phyloP scores from a whole-genome alignment of 2,329 filamentous ascomycete genomes.

The Penicillium capsulatum region DNA sequence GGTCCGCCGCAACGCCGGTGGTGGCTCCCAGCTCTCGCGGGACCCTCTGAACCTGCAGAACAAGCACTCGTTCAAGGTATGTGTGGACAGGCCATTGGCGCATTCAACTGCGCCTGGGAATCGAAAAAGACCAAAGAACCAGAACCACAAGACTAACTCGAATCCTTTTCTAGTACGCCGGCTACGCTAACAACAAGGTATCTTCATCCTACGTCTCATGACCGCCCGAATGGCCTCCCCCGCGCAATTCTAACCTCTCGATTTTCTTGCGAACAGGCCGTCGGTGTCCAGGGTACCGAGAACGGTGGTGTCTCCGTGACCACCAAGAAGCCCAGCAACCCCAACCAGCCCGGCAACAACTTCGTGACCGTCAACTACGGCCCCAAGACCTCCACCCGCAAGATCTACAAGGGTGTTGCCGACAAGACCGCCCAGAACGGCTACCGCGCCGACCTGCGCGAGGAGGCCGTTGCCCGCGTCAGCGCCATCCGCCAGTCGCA shows the following conservation, averaged over 20 bases:
- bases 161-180: slow-evolving; percentile 64
- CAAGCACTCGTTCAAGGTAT: slow-evolving; percentile 84
- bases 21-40: slow-evolving; percentile 84
- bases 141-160: slow-evolving; percentile 5
- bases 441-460: slow-evolving; percentile 77
- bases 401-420: slow-evolving; percentile 88
- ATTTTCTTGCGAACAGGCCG: slow-evolving; percentile 54
- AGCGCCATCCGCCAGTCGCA: slow-evolving; percentile 79
- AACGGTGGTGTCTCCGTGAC: slow-evolving; percentile 75
- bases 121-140: neutral
- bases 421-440: slow-evolving; percentile 74
- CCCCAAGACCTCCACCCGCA: slow-evolving; percentile 70
- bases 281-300: slow-evolving; percentile 71
- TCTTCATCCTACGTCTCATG: slow-evolving; percentile 8
- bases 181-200: slow-evolving; percentile 94
- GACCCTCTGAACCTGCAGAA: slow-evolving; percentile 93
- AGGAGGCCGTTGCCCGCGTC: slow-evolving; percentile 76
- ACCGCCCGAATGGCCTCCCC: neutral
- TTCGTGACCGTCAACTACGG: slow-evolving; percentile 64
- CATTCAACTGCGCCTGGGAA: neutral
- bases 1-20: slow-evolving; percentile 78
- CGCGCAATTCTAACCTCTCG: neutral
- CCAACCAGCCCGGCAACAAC: slow-evolving; percentile 68
- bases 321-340: slow-evolving; percentile 74
- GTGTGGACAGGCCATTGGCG: neutral